These are phyloP conservation scores for Ogataea trehalophila DNA, from an alignment of 805 yeast genomes.

Conservation along the genomic window DNA sequence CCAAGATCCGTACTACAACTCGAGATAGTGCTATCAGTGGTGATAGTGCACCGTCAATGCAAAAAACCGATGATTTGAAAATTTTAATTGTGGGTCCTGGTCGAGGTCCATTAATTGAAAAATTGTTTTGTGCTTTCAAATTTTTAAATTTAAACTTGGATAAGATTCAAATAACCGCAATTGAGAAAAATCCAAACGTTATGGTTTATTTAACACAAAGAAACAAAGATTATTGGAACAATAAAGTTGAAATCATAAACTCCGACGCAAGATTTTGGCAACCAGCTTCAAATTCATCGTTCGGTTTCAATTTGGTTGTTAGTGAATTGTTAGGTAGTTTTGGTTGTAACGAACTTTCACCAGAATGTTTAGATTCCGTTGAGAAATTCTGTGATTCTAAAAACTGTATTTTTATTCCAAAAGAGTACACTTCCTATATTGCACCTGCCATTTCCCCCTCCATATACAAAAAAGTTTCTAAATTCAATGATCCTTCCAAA, in stretches of 20 bases:
- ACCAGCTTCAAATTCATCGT: slow-evolving; percentile 15
- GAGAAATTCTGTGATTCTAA: slow-evolving; percentile 38
- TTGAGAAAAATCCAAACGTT: slow-evolving; percentile 72
- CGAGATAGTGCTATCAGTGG: too few species aligned
- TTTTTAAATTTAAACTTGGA: slow-evolving; percentile 24
- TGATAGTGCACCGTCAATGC: neutral
- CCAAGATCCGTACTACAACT: neutral
- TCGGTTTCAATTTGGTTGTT: slow-evolving; percentile 53
- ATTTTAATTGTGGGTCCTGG: slow-evolving; percentile 83
- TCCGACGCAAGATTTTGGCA: slow-evolving; percentile 57
- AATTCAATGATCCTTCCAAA: slow-evolving; percentile 5
- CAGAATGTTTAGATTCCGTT: slow-evolving; percentile 62
- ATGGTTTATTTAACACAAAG: slow-evolving; percentile 43
- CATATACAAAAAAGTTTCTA: slow-evolving; percentile 34
- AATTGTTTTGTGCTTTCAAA: slow-evolving; percentile 39
- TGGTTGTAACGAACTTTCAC: slow-evolving; percentile 87
- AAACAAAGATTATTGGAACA: slow-evolving; percentile 49
- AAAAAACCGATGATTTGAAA: slow-evolving; percentile 21
- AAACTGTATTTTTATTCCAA: slow-evolving; percentile 58
- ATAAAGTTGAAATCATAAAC: slow-evolving; percentile 44
- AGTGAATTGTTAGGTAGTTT: slow-evolving; percentile 87
- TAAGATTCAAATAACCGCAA: slow-evolving; percentile 42
- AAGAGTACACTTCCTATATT: slow-evolving; percentile 50
- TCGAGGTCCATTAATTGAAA: slow-evolving; percentile 72
- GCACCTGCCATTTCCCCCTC: slow-evolving; percentile 66